A percentile compares a stretch with the other conserved stretches of the same genome.
Evolutionary conservation across 2,329 filamentous ascomycete genomes (phyloP).

Genomic region (Trichoderma oligosporum): DNA sequence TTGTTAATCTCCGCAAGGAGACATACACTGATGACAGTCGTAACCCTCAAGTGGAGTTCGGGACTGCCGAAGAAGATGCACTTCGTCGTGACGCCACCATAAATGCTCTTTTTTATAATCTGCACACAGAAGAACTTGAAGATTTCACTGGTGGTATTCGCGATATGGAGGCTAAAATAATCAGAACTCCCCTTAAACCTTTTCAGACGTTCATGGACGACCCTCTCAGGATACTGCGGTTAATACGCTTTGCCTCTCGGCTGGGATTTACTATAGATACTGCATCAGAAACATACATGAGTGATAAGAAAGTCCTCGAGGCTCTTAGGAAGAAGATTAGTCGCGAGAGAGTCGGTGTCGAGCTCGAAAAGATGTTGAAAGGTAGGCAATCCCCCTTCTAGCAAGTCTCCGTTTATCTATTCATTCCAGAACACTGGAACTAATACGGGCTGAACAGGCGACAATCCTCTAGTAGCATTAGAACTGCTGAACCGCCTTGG

Average conservation of each 20-base stretch:
- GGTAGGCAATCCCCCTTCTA: neutral
- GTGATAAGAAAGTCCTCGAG: constrained; percentile 68
- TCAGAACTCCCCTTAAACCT: constrained; percentile 82
- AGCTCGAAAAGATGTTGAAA: constrained; percentile 60
- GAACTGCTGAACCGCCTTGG: constrained; percentile 61
- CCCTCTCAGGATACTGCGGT: constrained; percentile 76
- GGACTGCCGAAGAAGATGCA: constrained; percentile 86
- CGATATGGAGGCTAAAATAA: constrained; percentile 69
- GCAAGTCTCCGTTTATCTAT: too few species aligned
- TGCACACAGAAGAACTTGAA: constrained; percentile 74
- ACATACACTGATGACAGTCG: constrained; percentile 85
- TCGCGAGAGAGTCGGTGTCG: constrained; percentile 79
- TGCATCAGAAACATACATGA: constrained; percentile 69
- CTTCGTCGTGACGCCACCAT: constrained; percentile 86
- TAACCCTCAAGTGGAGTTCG: constrained; percentile 90
- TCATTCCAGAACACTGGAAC: neutral
- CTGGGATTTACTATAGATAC: constrained; percentile 74
- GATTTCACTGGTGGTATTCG: constrained; percentile 77
- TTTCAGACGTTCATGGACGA: constrained; percentile 94
- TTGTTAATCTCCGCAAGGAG: constrained; percentile 92
- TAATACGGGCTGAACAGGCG: constrained; percentile 37
- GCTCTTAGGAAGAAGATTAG: constrained; percentile 87
- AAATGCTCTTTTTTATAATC: constrained; percentile 94
- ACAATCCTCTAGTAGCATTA: constrained; percentile 59
- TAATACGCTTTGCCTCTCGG: constrained; percentile 87